A percentile compares a stretch with the other conserved stretches of the same genome.
Conservation (phyloP, 106 monocot genomes). For the Allium fistulosum region DNA sequence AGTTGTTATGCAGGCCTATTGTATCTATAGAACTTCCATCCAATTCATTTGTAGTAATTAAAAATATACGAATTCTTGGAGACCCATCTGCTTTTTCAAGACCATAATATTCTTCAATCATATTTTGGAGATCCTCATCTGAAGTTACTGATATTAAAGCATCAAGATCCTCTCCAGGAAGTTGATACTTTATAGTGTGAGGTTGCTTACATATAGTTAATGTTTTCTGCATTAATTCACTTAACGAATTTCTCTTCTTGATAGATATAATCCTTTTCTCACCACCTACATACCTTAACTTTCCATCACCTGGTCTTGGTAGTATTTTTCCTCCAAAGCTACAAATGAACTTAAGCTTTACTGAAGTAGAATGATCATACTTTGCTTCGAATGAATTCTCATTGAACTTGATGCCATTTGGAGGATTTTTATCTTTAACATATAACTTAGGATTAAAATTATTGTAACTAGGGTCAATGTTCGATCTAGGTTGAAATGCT, state of each 20-base stretch:
- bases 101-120: constrained; percentile 85
- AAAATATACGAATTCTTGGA: constrained; percentile 63
- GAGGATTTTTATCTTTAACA: constrained; percentile 6
- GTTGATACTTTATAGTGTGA: constrained; percentile 88
- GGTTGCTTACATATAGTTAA: constrained; percentile 51
- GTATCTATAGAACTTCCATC: constrained; percentile 42
- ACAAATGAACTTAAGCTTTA: constrained; percentile 82
- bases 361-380: constrained; percentile 13
- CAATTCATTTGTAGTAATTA: constrained; percentile 50
- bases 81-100: constrained; percentile 57
- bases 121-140: constrained; percentile 93
- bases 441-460: constrained; percentile 10
- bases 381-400: constrained; percentile 15
- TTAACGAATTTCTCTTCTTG: constrained; percentile 39
- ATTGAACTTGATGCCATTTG: constrained; percentile 10
- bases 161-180: constrained; percentile 95
- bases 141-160: constrained; percentile 86
- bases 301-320: constrained; percentile 85
- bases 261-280: constrained; percentile 75
- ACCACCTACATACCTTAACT: constrained; percentile 87
- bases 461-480: constrained; percentile 7
- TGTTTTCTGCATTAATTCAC: constrained; percentile 69
- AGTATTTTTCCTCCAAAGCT: constrained; percentile 97
- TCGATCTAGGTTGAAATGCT: constrained; percentile 11
- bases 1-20: constrained; percentile 23